Evolutionary conservation across 1,284 basidiomycete genomes (phyloP).

Genomic region (Papiliotrema terrestris): DNA sequence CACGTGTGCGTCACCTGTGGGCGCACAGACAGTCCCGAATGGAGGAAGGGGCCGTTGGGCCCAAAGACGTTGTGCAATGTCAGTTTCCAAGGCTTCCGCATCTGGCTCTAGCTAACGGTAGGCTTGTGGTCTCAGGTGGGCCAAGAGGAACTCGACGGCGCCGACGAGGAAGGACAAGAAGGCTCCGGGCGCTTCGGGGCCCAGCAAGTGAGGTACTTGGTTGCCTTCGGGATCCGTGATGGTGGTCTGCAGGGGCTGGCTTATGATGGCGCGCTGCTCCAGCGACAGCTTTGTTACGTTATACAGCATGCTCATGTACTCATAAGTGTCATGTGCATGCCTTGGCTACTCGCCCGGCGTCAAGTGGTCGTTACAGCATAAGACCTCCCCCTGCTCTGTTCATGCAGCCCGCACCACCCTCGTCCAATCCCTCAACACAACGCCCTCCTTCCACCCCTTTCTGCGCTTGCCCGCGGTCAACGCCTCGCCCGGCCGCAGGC

Average conservation of each 20-base stretch:
- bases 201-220: neutral
- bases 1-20: slow-evolving; percentile 48
- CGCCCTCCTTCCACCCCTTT: slow-evolving; percentile 34
- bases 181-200: neutral
- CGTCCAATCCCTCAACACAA: slow-evolving; percentile 71
- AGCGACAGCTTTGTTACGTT: too few species aligned
- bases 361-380: too few species aligned
- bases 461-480: slow-evolving; percentile 19
- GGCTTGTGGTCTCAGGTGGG: slow-evolving; percentile 47
- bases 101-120: slow-evolving; percentile 4
- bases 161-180: slow-evolving; percentile 33
- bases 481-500: slow-evolving; percentile 43
- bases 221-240: too few species aligned
- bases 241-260: too few species aligned
- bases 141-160: slow-evolving; percentile 42
- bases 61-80: slow-evolving; percentile 50
- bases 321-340: too few species aligned
- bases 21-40: slow-evolving; percentile 48
- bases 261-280: too few species aligned
- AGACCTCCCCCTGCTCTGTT: neutral
- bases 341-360: too few species aligned
- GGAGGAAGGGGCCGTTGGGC: slow-evolving; percentile 49
- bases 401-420: slow-evolving; percentile 30
- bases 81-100: slow-evolving; percentile 12
- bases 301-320: too few species aligned